Evolutionary conservation across 2,329 filamentous ascomycete genomes (phyloP).

Genomic region (Arthrobotrys musiformis): DNA sequence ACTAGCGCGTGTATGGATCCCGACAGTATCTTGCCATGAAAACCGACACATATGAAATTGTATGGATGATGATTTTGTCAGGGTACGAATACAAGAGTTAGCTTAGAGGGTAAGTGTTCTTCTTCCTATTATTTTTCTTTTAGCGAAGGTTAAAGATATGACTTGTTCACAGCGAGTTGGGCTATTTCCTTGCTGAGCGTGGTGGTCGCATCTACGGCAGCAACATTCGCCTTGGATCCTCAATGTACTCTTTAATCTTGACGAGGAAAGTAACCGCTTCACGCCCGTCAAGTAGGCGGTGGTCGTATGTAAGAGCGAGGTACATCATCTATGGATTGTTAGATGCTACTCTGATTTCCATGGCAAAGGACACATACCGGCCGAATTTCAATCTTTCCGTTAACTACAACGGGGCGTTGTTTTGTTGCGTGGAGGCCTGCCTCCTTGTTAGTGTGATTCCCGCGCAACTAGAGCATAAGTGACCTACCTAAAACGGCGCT

Average conservation of each 20-base stretch:
- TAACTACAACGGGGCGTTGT: conserved; percentile 86
- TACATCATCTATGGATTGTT: conserved; percentile 82
- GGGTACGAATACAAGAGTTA: neutral
- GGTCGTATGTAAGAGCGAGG: conserved; percentile 95
- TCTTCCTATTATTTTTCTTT: neutral
- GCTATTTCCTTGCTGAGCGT: neutral
- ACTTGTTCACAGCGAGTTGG: conserved; percentile 21
- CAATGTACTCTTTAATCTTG: conserved; percentile 97
- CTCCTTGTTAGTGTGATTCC: neutral
- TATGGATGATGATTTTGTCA: neutral
- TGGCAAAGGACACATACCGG: conserved; percentile 68
- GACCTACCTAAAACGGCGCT: conserved; percentile 66
- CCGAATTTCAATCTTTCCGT: conserved; percentile 93
- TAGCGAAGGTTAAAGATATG: neutral
- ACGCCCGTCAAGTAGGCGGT: conserved; percentile 91
- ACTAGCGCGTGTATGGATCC: neutral
- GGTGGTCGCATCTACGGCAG: conserved; percentile 64
- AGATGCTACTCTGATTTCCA: neutral
- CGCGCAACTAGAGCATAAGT: conserved; percentile 63
- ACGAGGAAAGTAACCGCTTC: conserved; percentile 97
- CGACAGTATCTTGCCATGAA: neutral
- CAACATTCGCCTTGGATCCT: conserved; percentile 93
- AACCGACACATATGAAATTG: neutral
- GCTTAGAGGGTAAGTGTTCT: neutral
- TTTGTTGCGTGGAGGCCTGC: conserved; percentile 92